These are phyloP conservation scores for Astragalus membranaceus DNA, from an alignment of 306 rosid genomes.

Conservation along the genomic window DNA sequence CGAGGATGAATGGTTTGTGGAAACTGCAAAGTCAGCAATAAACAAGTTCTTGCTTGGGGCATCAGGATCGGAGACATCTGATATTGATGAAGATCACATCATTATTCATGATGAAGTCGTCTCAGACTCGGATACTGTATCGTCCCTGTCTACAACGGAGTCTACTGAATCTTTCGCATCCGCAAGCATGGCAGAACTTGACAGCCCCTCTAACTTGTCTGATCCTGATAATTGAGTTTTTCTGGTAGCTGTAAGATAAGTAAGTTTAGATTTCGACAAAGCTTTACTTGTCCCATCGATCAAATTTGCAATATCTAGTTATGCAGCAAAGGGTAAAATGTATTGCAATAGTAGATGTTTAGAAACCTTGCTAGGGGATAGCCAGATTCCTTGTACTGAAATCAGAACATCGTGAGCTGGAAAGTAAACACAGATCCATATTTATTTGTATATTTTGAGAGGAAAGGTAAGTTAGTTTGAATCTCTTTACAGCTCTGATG, in stretches of 20 bases:
- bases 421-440: not conserved
- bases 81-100: slow-evolving; percentile 69
- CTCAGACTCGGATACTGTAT: slow-evolving; percentile 67
- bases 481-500: not conserved
- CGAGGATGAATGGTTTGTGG: slow-evolving; percentile 95
- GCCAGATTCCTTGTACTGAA: slow-evolving; percentile 1
- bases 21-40: slow-evolving; percentile 83
- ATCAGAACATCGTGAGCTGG: not conserved
- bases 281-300: not conserved
- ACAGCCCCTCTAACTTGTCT: slow-evolving; percentile 65
- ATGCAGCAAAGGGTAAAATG: slow-evolving; percentile 1
- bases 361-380: slow-evolving; percentile 8
- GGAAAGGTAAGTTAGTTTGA: not conserved
- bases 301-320: not conserved
- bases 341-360: slow-evolving; percentile 4
- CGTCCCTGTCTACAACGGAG: slow-evolving; percentile 65
- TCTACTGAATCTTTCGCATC: slow-evolving; percentile 87
- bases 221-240: slow-evolving; percentile 42
- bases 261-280: slow-evolving; percentile 12
- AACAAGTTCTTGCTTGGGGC: slow-evolving; percentile 60
- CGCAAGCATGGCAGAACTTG: slow-evolving; percentile 93
- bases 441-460: not conserved
- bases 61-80: slow-evolving; percentile 77
- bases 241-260: not conserved
- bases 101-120: slow-evolving; percentile 37